Percentiles rank a stretch among this genome's conserved stretches.
These are phyloP conservation scores for Dryas drummondii DNA, from an alignment of 306 rosid genomes.

Conservation along the genomic window DNA sequence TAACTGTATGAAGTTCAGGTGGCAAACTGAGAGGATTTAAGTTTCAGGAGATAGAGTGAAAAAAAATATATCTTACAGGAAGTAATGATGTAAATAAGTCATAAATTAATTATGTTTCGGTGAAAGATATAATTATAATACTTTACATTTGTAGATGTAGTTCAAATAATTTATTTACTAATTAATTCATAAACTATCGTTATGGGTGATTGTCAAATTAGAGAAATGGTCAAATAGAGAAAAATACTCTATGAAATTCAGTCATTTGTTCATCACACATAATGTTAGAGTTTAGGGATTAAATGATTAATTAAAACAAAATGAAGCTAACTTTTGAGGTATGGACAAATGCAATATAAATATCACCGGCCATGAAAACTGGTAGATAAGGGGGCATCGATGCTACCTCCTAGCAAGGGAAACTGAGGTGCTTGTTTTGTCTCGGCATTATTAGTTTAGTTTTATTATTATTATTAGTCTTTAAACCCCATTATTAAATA, in stretches of 20 bases:
- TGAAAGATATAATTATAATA: too few relatives aligned
- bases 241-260: too few relatives aligned
- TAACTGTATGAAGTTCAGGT: too few relatives aligned
- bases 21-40: too few relatives aligned
- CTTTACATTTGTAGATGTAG: too few relatives aligned
- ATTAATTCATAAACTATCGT: neutral
- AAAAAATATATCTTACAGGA: too few relatives aligned
- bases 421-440: constrained; percentile 4
- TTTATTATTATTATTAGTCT: neutral
- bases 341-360: neutral
- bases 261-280: too few relatives aligned
- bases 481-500: neutral
- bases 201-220: neutral
- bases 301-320: neutral
- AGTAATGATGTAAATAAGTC: too few relatives aligned
- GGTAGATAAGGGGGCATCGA: neutral
- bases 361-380: neutral
- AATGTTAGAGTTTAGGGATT: neutral
- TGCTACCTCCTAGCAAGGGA: neutral
- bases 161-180: too few relatives aligned
- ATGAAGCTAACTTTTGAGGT: neutral
- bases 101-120: too few relatives aligned
- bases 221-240: too few relatives aligned
- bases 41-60: too few relatives aligned
- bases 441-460: neutral